Percentiles rank a stretch among this genome's conserved stretches.
Evolutionary conservation across 116 monocot genomes (phyloP).

Genomic region (Papilionanthe hybrid): DNA sequence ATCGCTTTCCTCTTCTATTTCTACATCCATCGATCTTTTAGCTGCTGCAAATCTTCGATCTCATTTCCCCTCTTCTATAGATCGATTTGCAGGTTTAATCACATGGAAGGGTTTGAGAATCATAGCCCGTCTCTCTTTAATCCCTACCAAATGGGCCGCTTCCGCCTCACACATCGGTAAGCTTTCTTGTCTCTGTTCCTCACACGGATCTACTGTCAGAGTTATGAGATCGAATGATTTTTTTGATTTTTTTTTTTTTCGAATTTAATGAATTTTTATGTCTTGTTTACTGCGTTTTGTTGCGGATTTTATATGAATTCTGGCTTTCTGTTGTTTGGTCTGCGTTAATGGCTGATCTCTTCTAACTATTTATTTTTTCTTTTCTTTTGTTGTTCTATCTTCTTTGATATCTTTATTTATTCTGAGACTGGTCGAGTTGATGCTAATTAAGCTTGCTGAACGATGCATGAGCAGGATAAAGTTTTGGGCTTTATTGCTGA

Average conservation of each 20-base stretch:
- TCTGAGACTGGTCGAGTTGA: no score
- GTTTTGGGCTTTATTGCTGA: no score
- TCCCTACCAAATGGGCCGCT: slow-evolving; percentile 66
- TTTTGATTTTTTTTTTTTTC: not conserved
- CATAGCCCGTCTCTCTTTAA: slow-evolving; percentile 52
- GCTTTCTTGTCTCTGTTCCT: not conserved
- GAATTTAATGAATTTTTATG: not conserved
- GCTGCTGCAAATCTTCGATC: slow-evolving; percentile 2
- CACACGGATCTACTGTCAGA: not conserved
- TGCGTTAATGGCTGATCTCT: not conserved
- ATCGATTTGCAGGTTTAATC: not conserved
- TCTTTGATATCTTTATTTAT: not conserved
- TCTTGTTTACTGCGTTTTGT: not conserved
- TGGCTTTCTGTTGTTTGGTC: no score
- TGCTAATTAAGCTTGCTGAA: no score
- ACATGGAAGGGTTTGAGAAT: slow-evolving; percentile 19
- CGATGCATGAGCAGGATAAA: no score
- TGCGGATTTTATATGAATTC: not conserved
- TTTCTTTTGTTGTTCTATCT: not conserved
- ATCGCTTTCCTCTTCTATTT: not conserved
- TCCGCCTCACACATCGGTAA: slow-evolving; percentile 76
- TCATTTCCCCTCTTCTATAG: slow-evolving; percentile 1
- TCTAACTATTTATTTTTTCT: no score
- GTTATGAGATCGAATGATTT: not conserved
- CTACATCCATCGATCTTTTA: not conserved